Conservation (phyloP, 345 rosid species). For the Diplotaxis tenuifolia region DNA sequence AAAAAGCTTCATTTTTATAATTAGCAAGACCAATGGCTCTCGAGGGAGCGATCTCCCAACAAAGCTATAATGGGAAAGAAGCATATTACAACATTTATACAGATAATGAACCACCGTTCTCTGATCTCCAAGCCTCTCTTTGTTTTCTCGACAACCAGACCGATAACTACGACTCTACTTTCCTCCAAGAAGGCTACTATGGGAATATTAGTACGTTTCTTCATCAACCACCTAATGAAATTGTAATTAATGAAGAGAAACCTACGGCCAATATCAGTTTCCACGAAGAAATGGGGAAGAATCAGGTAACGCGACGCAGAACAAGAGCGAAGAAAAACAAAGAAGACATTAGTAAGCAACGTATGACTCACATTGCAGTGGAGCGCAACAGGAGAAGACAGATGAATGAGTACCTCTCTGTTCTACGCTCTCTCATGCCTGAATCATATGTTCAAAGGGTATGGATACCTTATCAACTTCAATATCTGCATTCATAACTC, state of each 20-base stretch:
- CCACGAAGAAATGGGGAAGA: conserved; percentile 2
- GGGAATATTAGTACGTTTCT: conserved; percentile 3
- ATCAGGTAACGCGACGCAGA: conserved; percentile 59
- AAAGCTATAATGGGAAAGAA: conserved; percentile 45
- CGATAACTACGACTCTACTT: conserved; percentile 18
- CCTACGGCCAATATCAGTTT: neutral
- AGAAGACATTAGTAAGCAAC: conserved; percentile 83
- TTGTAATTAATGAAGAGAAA: neutral
- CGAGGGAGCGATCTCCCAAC: conserved; percentile 60
- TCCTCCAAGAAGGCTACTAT: conserved; percentile 31
- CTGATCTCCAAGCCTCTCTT: conserved; percentile 29
- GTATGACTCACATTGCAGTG: conserved; percentile 97
- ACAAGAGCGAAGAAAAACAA: conserved; percentile 62
- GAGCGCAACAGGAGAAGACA: conserved; percentile 94
- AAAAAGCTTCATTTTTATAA: neutral
- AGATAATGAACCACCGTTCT: conserved; percentile 21
- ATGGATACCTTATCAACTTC: conserved; percentile 27
- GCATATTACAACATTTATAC: conserved; percentile 43
- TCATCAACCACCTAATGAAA: conserved; percentile 18
- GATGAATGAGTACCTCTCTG: conserved; percentile 84
- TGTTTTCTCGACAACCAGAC: conserved; percentile 47
- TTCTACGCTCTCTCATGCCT: conserved; percentile 85
- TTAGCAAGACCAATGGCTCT: conserved; percentile 53
- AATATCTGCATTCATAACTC: neutral
- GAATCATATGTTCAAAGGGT: conserved; percentile 85